These are phyloP conservation scores for Quercus suber DNA, from an alignment of 306 rosid species.

Conservation along the genomic window DNA sequence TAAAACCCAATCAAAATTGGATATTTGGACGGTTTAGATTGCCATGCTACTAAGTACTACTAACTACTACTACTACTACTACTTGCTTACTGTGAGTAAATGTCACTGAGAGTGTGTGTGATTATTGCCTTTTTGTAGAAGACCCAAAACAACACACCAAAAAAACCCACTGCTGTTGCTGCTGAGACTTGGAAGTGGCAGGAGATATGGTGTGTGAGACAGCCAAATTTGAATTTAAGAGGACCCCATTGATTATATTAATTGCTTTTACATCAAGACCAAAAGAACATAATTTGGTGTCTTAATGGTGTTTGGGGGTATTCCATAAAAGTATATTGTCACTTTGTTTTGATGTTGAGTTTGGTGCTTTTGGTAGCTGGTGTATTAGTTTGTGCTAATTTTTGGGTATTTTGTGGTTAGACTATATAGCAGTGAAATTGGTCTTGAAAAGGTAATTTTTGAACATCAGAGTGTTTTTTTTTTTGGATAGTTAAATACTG, in stretches of 20 bases:
- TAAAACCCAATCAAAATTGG: too few species aligned
- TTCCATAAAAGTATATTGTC: too few species aligned
- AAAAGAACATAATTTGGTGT: constrained; percentile 6
- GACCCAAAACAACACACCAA: too few species aligned
- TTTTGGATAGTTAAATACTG: too few species aligned
- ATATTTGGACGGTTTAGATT: too few species aligned
- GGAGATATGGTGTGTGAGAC: constrained; percentile 6
- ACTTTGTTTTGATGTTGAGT: neutral
- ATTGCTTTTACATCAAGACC: neutral
- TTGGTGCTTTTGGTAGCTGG: neutral
- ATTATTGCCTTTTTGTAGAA: too few species aligned
- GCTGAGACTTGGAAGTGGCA: constrained; percentile 3
- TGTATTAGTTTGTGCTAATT: neutral
- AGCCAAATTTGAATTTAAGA: constrained; percentile 20
- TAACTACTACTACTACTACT: too few species aligned
- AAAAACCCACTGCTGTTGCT: too few species aligned
- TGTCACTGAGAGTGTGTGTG: too few species aligned
- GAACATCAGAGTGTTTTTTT: too few species aligned
- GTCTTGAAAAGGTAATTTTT: neutral
- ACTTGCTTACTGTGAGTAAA: too few species aligned
- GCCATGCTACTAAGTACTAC: too few species aligned
- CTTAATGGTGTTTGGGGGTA: neutral
- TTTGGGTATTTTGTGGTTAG: neutral
- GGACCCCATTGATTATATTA: constrained; percentile 4
- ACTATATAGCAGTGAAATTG: neutral